A percentile compares a stretch with the other conserved stretches of the same genome.
Conservation (phyloP, 352 stramenopile species). For the Peronospora belbahrii region DNA sequence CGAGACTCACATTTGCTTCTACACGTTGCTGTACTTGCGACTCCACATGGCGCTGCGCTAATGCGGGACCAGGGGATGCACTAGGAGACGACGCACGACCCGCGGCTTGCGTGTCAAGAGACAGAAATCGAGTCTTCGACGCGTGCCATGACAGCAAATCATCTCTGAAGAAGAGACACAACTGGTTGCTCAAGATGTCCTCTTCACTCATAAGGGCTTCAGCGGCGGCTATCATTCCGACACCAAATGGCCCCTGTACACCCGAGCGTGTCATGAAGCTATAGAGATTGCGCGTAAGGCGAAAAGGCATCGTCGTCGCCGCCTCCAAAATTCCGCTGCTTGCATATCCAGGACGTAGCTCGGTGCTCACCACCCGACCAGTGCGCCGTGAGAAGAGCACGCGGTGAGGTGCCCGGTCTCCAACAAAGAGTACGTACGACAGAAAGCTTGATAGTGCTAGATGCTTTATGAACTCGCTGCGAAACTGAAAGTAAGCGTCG, state of each 20-base stretch:
- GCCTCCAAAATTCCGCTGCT: constrained; percentile 76
- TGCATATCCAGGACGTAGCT: constrained; percentile 78
- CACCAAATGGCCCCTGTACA: constrained; percentile 81
- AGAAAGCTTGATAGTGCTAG: constrained; percentile 79
- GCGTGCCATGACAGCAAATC: constrained; percentile 83
- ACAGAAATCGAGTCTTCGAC: constrained; percentile 68
- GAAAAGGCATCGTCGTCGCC: constrained; percentile 82
- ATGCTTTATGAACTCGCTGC: constrained; percentile 83
- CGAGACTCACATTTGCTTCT: constrained; percentile 77
- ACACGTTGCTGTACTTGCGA: constrained; percentile 78
- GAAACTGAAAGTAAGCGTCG: constrained; percentile 83
- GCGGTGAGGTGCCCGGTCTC: constrained; percentile 77
- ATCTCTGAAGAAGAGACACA: constrained; percentile 86
- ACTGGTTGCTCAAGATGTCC: constrained; percentile 78
- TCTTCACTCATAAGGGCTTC: constrained; percentile 80
- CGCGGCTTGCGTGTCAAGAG: constrained; percentile 17
- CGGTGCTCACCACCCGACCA: constrained; percentile 74
- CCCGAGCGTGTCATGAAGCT: constrained; percentile 81
- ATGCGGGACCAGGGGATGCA: constrained; percentile 11
- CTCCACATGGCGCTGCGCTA: constrained; percentile 55
- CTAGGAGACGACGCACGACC: constrained; percentile 17
- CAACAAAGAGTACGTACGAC: constrained; percentile 80
- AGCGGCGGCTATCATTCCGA: constrained; percentile 72
- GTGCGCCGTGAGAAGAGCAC: constrained; percentile 76
- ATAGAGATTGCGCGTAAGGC: constrained; percentile 83